phyloP scores from a whole-genome alignment of 495 filamentous ascomycete genomes.

The Letharia columbiana region DNA sequence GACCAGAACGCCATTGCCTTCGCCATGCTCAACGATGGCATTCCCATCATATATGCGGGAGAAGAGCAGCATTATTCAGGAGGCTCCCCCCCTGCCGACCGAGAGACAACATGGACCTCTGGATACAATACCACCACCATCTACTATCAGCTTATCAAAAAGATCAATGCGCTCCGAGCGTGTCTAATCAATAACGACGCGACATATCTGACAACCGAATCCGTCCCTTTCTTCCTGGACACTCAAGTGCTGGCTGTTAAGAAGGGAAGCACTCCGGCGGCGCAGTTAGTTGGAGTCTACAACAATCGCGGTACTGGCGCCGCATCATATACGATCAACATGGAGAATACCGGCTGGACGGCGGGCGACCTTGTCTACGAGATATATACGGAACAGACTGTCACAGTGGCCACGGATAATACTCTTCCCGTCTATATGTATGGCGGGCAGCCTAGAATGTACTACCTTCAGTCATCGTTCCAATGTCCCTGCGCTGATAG shows the following conservation, averaged over 20 bases:
- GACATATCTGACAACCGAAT: background rate
- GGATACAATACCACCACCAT: constrained; percentile 49
- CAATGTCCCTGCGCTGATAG: background rate
- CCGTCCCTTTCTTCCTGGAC: background rate
- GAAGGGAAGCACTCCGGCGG: background rate
- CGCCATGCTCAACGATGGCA: constrained; percentile 60
- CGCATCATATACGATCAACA: background rate
- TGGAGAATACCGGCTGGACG: background rate
- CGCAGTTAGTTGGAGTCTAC: background rate
- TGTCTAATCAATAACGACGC: background rate
- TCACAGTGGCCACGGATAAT: background rate
- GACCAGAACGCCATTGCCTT: constrained; percentile 64
- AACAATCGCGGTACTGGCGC: constrained; percentile 1
- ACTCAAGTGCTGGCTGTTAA: background rate
- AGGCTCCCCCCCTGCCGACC: constrained; percentile 50
- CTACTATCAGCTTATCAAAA: constrained; percentile 50
- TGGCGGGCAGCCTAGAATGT: background rate
- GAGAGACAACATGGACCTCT: constrained; percentile 67
- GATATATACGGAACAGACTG: background rate
- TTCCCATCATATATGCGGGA: constrained; percentile 59
- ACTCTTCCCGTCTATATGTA: background rate
- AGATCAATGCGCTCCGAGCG: background rate
- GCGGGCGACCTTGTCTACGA: background rate
- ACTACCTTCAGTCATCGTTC: background rate
- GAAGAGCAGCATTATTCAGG: constrained; percentile 67